These are phyloP conservation scores for Dothiorella sarmentorum DNA, from an alignment of 2,329 filamentous ascomycete species.

Conservation along the genomic window DNA sequence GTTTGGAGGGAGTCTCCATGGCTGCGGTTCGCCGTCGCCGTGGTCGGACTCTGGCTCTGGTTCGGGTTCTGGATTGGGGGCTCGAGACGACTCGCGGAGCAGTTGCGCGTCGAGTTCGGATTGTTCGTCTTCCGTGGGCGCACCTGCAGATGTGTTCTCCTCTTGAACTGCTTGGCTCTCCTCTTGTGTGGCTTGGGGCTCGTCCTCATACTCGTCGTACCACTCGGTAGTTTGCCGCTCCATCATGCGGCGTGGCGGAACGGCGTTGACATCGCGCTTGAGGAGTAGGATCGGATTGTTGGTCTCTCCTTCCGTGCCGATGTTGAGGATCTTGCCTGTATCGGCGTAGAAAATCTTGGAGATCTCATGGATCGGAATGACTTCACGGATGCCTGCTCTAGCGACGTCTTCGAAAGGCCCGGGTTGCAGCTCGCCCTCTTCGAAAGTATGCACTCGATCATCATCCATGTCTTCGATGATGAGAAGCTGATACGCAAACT, in stretches of 20 bases:
- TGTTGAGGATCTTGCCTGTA: constrained; percentile 84
- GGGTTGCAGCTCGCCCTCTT: constrained; percentile 56
- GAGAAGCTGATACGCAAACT: constrained; percentile 77
- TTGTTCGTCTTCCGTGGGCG: constrained; percentile 34
- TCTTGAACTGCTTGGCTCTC: constrained; percentile 15
- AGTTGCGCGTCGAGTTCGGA: constrained; percentile 45
- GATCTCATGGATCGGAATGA: constrained; percentile 68
- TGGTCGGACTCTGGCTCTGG: constrained; percentile 21
- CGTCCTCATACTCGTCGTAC: constrained; percentile 36
- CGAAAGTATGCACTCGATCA: constrained; percentile 63
- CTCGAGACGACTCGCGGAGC: constrained; percentile 38
- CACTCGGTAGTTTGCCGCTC: constrained; percentile 36
- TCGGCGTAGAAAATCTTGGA: constrained; percentile 93
- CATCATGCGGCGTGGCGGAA: constrained; percentile 59
- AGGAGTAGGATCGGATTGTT: constrained; percentile 72
- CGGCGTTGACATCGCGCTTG: constrained; percentile 66
- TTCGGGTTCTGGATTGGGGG: constrained; percentile 20
- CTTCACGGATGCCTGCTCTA: constrained; percentile 62
- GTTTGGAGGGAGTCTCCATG: constrained; percentile 65
- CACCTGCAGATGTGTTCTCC: not conserved
- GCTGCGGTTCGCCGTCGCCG: constrained; percentile 28
- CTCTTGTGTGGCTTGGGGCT: not conserved
- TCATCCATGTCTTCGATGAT: constrained; percentile 80
- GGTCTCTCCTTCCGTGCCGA: constrained; percentile 64
- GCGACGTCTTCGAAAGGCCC: constrained; percentile 59